Percentiles rank a stretch among this genome's conserved stretches.
Evolutionary conservation across 2,329 filamentous ascomycete genomes (phyloP).

Genomic region (Rhynchosporium graminicola): DNA sequence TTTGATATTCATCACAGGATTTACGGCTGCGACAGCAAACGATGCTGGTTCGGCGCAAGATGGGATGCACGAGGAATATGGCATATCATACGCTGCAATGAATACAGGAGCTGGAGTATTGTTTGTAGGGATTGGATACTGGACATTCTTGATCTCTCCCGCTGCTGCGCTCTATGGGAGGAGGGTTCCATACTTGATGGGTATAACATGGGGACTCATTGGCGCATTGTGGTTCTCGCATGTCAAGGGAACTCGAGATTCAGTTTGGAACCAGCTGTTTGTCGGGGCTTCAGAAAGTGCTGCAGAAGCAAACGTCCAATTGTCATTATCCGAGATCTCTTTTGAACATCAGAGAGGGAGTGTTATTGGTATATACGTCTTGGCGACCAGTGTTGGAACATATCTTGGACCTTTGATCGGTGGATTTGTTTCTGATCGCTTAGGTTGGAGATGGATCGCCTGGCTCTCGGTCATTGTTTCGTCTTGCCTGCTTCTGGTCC

Average conservation of each 20-base stretch:
- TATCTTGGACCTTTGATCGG: conserved; percentile 56
- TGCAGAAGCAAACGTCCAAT: conserved; percentile 56
- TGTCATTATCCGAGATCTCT: conserved; percentile 59
- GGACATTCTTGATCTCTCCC: conserved; percentile 54
- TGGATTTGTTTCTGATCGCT: conserved; percentile 50
- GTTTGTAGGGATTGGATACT: conserved; percentile 58
- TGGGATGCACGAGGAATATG: conserved; percentile 51
- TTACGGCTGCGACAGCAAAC: conserved; percentile 58
- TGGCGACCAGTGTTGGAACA: conserved; percentile 57
- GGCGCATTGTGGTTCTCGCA: conserved; percentile 57
- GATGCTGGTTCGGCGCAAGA: conserved; percentile 54
- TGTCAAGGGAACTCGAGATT: conserved; percentile 46
- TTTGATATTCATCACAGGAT: conserved; percentile 53
- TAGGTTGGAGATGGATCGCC: conserved; percentile 58
- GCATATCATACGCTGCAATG: conserved; percentile 53
- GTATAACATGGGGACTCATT: conserved; percentile 50
- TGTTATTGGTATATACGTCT: conserved; percentile 55
- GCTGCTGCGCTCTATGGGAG: conserved; percentile 56
- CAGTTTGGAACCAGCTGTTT: conserved; percentile 58
- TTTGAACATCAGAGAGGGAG: conserved; percentile 58
- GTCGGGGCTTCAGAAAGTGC: conserved; percentile 58
- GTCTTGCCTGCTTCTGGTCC: conserved; percentile 48
- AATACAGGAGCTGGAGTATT: conserved; percentile 59
- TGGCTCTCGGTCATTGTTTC: conserved; percentile 54
- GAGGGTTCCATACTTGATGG: conserved; percentile 55